Evolutionary conservation across 2,329 filamentous ascomycete genomes (phyloP).

Genomic region (Pezicula neosporulosa): DNA sequence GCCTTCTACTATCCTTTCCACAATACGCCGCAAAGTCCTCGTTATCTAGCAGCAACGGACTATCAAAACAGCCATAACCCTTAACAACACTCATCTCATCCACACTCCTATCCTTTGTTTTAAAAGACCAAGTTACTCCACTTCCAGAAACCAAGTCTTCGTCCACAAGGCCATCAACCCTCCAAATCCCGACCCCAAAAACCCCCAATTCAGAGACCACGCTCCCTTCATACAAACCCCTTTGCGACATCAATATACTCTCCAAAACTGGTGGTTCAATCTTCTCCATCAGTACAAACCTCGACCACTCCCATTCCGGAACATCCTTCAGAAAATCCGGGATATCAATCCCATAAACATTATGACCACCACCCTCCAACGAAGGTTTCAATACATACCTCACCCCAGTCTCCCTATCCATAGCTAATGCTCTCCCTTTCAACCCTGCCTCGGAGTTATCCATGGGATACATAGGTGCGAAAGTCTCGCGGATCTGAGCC

Average conservation of each 20-base stretch:
- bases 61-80: constrained; percentile 43
- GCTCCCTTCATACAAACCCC: constrained; percentile 29
- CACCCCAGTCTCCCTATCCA: constrained; percentile 16
- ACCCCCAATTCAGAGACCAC: constrained; percentile 41
- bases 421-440: constrained; percentile 22
- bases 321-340: constrained; percentile 27
- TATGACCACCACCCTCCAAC: constrained; percentile 40
- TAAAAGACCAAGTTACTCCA: constrained; percentile 35
- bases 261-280: constrained; percentile 30
- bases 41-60: constrained; percentile 28
- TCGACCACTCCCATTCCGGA: constrained; percentile 25
- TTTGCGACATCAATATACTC: constrained; percentile 31
- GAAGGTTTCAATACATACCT: constrained; percentile 40
- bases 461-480: constrained; percentile 33
- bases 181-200: constrained; percentile 37
- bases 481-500: constrained; percentile 28
- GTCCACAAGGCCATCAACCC: constrained; percentile 1
- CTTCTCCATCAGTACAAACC: constrained; percentile 37
- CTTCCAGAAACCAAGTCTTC: constrained; percentile 13
- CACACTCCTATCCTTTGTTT: constrained; percentile 35
- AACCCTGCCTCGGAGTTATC: constrained; percentile 28
- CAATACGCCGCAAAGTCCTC: not conserved
- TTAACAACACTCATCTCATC: constrained; percentile 45
- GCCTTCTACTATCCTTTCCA: not conserved
- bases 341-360: constrained; percentile 36